Percentiles rank a stretch among this genome's conserved stretches.
Conservation (phyloP, 2,329 filamentous ascomycete species). For the Xylariaceae sp. region DNA sequence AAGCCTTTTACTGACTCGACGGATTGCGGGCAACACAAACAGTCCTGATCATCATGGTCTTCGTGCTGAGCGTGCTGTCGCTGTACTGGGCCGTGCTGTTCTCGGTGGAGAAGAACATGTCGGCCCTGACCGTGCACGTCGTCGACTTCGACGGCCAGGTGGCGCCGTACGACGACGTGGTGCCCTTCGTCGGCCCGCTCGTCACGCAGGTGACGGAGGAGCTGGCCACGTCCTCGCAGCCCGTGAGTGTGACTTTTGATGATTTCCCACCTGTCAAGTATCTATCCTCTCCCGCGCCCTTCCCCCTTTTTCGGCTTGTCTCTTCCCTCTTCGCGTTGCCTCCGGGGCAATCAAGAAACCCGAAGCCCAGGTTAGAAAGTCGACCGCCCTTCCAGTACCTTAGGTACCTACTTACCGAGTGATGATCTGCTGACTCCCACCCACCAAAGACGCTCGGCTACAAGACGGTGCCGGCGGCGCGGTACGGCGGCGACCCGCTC, state of each 20-base stretch:
- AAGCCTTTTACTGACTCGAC: too few species aligned
- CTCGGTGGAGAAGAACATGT: slow-evolving; percentile 39
- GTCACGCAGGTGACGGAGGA: slow-evolving; percentile 38
- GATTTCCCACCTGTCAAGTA: too few species aligned
- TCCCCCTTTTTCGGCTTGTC: too few species aligned
- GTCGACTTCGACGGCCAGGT: slow-evolving; percentile 56
- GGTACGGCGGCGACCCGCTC: slow-evolving; percentile 49
- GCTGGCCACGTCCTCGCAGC: slow-evolving; percentile 29
- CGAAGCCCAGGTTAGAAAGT: too few species aligned
- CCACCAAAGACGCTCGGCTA: slow-evolving; percentile 47
- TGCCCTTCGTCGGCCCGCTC: slow-evolving; percentile 48
- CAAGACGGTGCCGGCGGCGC: slow-evolving; percentile 35
- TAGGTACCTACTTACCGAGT: too few species aligned
- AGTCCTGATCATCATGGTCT: slow-evolving; percentile 45
- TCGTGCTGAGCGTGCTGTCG: slow-evolving; percentile 48
- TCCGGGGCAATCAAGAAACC: too few species aligned
- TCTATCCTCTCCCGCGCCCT: too few species aligned
- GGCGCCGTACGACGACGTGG: slow-evolving; percentile 40
- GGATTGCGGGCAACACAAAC: background rate
- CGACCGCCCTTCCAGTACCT: too few species aligned
- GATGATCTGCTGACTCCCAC: too few species aligned
- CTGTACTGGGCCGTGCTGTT: slow-evolving; percentile 56
- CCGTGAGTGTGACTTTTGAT: too few species aligned
- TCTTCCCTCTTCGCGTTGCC: too few species aligned
- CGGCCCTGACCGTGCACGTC: slow-evolving; percentile 44